Conservation (phyloP, 768 basidiomycete species). For the Hortiboletus campestris region DNA sequence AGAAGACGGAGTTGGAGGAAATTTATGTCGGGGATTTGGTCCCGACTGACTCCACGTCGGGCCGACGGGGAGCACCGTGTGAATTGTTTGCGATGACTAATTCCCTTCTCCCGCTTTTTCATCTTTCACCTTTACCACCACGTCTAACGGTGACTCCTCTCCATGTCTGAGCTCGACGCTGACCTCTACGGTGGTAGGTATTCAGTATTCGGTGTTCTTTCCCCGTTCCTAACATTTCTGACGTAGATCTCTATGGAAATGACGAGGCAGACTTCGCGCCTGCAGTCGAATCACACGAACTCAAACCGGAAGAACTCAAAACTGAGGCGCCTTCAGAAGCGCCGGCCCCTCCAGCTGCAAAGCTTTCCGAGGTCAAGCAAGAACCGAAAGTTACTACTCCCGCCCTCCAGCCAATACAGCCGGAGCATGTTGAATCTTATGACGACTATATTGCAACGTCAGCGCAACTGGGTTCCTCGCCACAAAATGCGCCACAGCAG, state of each 20-base stretch:
- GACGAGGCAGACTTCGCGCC: conserved; percentile 61
- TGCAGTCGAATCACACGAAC: conserved; percentile 39
- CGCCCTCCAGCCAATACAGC: conserved; percentile 6
- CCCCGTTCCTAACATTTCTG: not conserved
- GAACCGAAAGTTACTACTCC: conserved; percentile 11
- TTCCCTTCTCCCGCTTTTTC: conserved; percentile 21
- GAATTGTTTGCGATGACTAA: conserved; percentile 30
- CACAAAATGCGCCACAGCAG: conserved; percentile 54
- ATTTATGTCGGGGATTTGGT: not conserved
- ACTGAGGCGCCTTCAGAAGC: conserved; percentile 26
- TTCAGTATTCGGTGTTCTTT: not conserved
- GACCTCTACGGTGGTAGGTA: conserved; percentile 83
- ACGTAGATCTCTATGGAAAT: conserved; percentile 63
- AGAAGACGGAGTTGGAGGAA: not conserved
- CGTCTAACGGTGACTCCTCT: conserved; percentile 6
- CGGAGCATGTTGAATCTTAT: conserved; percentile 12
- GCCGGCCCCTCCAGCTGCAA: conserved; percentile 19
- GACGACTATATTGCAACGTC: conserved; percentile 14
- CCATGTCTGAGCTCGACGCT: conserved; percentile 82
- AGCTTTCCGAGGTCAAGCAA: conserved; percentile 20
- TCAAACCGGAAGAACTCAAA: conserved; percentile 26
- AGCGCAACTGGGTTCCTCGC: conserved; percentile 31
- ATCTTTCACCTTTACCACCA: conserved; percentile 38
- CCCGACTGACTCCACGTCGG: conserved; percentile 4
- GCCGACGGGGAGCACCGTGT: conserved; percentile 24